These are phyloP conservation scores for Pseudomassariella vexata DNA, from an alignment of 2,329 filamentous ascomycete genomes.

Conservation along the genomic window DNA sequence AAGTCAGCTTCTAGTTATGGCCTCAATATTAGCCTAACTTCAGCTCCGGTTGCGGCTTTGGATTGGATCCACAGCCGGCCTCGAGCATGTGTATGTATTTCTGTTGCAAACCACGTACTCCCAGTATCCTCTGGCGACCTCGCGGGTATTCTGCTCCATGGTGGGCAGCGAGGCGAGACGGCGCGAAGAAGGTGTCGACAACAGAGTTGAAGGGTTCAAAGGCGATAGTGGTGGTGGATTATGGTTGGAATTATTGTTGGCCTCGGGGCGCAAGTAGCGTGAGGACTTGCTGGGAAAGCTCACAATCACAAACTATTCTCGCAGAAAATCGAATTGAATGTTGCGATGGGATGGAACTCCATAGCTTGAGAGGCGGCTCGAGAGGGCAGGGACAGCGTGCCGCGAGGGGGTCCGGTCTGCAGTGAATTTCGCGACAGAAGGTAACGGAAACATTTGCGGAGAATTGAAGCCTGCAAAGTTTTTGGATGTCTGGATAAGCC, in stretches of 20 bases:
- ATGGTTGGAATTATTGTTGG: not conserved
- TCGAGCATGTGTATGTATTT: not conserved
- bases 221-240: no score
- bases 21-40: not conserved
- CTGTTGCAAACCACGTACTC: constrained; percentile 16
- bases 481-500: constrained; percentile 1
- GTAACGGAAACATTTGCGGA: constrained; percentile 23
- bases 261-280: constrained; percentile 5
- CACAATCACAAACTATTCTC: constrained; percentile 22
- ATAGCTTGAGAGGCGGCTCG: constrained; percentile 20
- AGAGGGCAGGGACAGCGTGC: constrained; percentile 13
- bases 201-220: constrained; percentile 1
- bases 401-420: constrained; percentile 16
- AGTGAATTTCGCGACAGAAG: constrained; percentile 17
- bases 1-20: not conserved
- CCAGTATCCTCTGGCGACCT: constrained; percentile 19
- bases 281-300: constrained; percentile 17
- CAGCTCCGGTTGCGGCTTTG: no score
- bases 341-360: constrained; percentile 21
- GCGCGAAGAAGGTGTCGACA: constrained; percentile 12
- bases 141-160: constrained; percentile 16
- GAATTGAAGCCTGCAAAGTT: no score
- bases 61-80: no score
- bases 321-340: constrained; percentile 22
- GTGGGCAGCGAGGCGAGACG: not conserved